A percentile compares a stretch with the other conserved stretches of the same genome.
phyloP scores from a whole-genome alignment of 2,329 filamentous ascomycete species.

The Pseudogymnoascus verrucosus region DNA sequence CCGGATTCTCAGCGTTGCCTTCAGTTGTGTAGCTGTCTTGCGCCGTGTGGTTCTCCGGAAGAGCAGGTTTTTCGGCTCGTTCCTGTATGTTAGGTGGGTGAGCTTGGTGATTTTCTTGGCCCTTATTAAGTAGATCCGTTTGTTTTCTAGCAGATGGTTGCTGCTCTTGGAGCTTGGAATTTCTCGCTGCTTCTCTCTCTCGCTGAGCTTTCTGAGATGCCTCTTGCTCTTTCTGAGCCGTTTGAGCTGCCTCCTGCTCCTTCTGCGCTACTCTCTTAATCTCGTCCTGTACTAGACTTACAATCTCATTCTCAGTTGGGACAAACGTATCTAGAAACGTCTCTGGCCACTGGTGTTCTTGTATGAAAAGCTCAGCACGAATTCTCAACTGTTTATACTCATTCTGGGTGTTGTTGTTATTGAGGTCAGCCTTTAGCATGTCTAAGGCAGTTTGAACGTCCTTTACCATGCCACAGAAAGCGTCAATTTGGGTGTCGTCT shows the following conservation, averaged over 20 bases:
- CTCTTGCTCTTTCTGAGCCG: neutral
- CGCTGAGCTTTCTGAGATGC: neutral
- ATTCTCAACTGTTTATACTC: neutral
- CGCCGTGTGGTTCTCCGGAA: neutral
- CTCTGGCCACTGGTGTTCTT: neutral
- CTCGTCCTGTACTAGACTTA: neutral
- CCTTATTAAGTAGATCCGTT: neutral
- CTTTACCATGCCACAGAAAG: neutral
- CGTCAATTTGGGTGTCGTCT: neutral
- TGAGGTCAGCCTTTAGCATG: too few relatives aligned
- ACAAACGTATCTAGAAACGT: neutral
- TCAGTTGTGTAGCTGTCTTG: neutral
- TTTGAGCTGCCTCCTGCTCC: neutral
- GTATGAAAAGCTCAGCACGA: neutral
- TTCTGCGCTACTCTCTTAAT: neutral
- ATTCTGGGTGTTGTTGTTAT: neutral
- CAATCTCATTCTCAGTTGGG: neutral
- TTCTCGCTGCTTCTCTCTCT: neutral
- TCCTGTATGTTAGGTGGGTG: neutral
- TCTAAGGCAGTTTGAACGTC: neutral
- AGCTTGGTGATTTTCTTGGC: neutral
- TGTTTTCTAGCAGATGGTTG: neutral
- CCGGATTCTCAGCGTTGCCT: neutral
- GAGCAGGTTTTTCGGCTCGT: neutral
- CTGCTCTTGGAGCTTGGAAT: neutral